Evolutionary conservation across 331 rosid species (phyloP).

Genomic region (Quercus lobata): DNA sequence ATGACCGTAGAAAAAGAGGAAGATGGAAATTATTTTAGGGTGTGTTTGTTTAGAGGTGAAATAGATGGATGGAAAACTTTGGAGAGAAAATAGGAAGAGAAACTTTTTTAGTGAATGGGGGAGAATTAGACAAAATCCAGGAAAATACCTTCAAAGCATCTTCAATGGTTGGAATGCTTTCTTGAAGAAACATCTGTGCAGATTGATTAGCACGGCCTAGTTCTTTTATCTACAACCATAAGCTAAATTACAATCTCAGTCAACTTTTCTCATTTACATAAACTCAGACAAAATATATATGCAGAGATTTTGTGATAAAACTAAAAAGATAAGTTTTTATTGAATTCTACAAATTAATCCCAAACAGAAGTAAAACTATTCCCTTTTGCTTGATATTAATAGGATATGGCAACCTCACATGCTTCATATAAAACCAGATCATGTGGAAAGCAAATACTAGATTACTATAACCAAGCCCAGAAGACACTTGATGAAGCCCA

Average conservation of each 20-base stretch:
- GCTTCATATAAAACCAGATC: not conserved
- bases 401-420: not conserved
- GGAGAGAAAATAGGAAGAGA: no score
- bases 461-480: not conserved
- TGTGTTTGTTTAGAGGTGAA: no score
- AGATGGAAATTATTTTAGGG: no score
- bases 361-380: not conserved
- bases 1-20: not conserved
- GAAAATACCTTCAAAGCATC: conserved; percentile 69
- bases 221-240: conserved; percentile 62
- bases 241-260: conserved; percentile 31
- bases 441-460: not conserved
- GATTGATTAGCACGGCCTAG: conserved; percentile 36
- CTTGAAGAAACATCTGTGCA: conserved; percentile 35
- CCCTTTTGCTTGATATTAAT: not conserved
- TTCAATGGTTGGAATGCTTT: conserved; percentile 59
- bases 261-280: conserved; percentile 14
- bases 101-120: not conserved
- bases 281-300: not conserved
- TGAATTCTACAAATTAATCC: not conserved
- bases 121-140: conserved; percentile 1
- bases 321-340: not conserved
- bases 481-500: not conserved
- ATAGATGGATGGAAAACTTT: no score
- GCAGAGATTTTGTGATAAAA: not conserved